Base-by-base conservation (phyloP, 2,329 filamentous ascomycete genomes). In the Epichloe sylvatica region DNA sequence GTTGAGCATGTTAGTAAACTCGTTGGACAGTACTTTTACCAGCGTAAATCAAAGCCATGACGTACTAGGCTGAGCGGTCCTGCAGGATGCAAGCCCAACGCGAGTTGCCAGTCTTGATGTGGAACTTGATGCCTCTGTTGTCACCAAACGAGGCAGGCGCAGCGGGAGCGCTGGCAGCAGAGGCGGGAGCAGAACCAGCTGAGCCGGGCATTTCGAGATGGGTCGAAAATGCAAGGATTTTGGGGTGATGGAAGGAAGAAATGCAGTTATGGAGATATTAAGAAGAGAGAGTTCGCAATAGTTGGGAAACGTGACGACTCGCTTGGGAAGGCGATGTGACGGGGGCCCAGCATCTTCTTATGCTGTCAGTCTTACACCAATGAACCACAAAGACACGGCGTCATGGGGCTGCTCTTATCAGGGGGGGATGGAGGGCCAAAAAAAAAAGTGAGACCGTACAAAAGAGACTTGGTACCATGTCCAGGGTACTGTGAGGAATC, bases 61-160 rank as follows among this genome's bases (percentile, higher is more conserved):
- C 70, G 53, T 67, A 74, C 72, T 73, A 71, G 12, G 60, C 49
- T 53, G 57, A 51, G 49, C 71, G 69, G 60, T 74, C 70, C 53
- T 72, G 65, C 5, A 74, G 59, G 19, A 65, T 67, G 60, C 70
- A 73, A 39, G 59, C 47, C 57, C 64, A 68, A 44, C 59, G 61
- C 45, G 61, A 54, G 56, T 64, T 62, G 52, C 70, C 70, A 39
- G 71, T 64, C 62, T 66, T 68, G 62, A 75, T 67, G 44, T 69
- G 59, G 63, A 75, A 75, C 60, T 66, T 66, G 64, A 75, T 64
- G 51, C 64, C 68, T 52, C 56, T 62, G 57, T 61, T 64, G 53
- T 70, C 63, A 48, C 70, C 64, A 30, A 67, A 53, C 52, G 40
- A 34, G 48, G 56, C 23, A 42, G 64, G 56, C 33, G 52, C 51